Percentiles rank a stretch among this genome's conserved stretches.
These are phyloP conservation scores for Tylopilus vinaceipallidus DNA, from an alignment of 768 basidiomycete genomes.

Conservation along the genomic window DNA sequence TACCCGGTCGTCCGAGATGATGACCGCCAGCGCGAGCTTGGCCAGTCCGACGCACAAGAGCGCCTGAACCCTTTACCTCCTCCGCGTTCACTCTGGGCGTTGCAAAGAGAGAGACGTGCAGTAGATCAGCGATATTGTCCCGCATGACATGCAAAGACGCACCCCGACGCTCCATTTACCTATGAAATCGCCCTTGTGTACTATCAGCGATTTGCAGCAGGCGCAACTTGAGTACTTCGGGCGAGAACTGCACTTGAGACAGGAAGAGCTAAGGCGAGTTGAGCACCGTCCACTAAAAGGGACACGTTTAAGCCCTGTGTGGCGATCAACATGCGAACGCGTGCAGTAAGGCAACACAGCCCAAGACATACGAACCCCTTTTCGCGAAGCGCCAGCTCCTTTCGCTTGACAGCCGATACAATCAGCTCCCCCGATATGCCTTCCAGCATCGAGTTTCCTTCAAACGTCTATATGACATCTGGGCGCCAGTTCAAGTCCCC, in stretches of 20 bases:
- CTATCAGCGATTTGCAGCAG: conserved; percentile 79
- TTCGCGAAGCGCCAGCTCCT: conserved; percentile 68
- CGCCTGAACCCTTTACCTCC: conserved; percentile 66
- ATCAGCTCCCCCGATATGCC: conserved; percentile 81
- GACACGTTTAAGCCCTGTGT: too few relatives aligned
- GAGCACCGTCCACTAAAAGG: conserved; percentile 34
- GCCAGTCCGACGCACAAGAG: conserved; percentile 74
- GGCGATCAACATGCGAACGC: too few relatives aligned
- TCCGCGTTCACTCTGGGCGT: conserved; percentile 47
- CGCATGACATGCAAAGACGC: conserved; percentile 9
- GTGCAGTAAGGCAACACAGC: conserved; percentile 74
- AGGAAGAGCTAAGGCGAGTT: conserved; percentile 78
- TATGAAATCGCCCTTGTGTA: conserved; percentile 69
- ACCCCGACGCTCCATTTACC: conserved; percentile 41
- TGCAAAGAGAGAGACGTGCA: not conserved
- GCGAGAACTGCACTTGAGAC: conserved; percentile 64
- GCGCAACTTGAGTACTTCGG: conserved; percentile 62
- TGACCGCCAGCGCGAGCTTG: conserved; percentile 81
- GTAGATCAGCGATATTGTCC: too few relatives aligned
- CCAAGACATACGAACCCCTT: conserved; percentile 69
- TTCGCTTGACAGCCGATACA: conserved; percentile 85
- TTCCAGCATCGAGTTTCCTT: conserved; percentile 68
- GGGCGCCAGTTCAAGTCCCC: not conserved
- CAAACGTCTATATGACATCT: conserved; percentile 40
- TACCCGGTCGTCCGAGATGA: conserved; percentile 71